Evolutionary conservation across 2,329 filamentous ascomycete genomes (phyloP).

Genomic region (Mollisia scopiformis): DNA sequence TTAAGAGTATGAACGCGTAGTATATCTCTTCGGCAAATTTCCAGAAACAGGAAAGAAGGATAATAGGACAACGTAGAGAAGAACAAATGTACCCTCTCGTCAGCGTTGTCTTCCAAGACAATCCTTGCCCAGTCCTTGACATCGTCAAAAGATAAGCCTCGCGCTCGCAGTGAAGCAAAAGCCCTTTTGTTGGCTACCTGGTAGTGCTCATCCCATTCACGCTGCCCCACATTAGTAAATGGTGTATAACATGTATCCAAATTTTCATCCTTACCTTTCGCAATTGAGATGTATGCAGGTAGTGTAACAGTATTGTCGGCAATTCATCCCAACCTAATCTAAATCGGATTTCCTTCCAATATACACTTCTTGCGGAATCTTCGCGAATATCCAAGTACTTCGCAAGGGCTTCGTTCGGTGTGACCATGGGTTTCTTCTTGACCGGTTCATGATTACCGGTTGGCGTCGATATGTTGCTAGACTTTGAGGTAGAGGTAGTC

Average conservation of each 20-base stretch:
- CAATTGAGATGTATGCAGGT: slow-evolving; percentile 16
- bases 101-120: slow-evolving; percentile 21
- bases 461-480: neutral
- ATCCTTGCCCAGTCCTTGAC: slow-evolving; percentile 35
- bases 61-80: slow-evolving; percentile 13
- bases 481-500: neutral
- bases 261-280: slow-evolving; percentile 6
- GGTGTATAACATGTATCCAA: neutral
- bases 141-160: slow-evolving; percentile 25
- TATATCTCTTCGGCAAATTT: slow-evolving; percentile 29
- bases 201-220: slow-evolving; percentile 8
- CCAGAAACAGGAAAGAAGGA: slow-evolving; percentile 32
- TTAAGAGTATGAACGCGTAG: slow-evolving; percentile 19
- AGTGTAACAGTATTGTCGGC: slow-evolving; percentile 18
- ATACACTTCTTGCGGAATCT: slow-evolving; percentile 6
- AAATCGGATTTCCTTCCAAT: slow-evolving; percentile 14
- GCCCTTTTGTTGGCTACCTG: neutral
- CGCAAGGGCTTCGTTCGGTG: slow-evolving; percentile 11
- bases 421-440: neutral
- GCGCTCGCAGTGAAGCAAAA: slow-evolving; percentile 8
- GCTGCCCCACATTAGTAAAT: neutral
- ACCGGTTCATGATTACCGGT: neutral
- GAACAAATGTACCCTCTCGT: slow-evolving; percentile 30
- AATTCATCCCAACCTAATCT: slow-evolving; percentile 9
- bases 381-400: slow-evolving; percentile 23